Percentiles rank a stretch among this genome's conserved stretches.
Conservation (phyloP, 139 green algal genomes). For the Chlamydomonas schloesseri region DNA sequence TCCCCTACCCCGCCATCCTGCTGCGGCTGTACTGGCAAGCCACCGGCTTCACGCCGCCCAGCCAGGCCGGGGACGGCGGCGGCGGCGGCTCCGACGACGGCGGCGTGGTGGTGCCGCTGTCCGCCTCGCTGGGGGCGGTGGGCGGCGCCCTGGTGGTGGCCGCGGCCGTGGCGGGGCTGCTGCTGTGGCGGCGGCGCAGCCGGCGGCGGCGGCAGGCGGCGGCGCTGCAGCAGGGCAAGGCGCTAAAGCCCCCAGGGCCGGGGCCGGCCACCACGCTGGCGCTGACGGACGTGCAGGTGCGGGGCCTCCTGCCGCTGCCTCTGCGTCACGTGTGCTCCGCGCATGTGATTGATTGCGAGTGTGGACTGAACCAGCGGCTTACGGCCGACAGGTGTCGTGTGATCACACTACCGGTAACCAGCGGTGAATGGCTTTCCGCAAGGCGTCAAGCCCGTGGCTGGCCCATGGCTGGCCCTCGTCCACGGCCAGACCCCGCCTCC, state of each 20-base stretch:
- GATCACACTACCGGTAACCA: no score
- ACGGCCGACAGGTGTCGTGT: no score
- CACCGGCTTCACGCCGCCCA: neutral
- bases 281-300: conserved; percentile 37
- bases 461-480: no score
- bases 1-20: conserved; percentile 16
- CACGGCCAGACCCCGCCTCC: no score
- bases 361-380: no score
- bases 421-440: no score
- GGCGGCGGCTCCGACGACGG: neutral
- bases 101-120: neutral
- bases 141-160: neutral
- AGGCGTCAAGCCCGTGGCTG: no score
- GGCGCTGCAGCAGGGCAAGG: no score
- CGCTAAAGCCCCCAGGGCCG: neutral
- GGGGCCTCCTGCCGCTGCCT: neutral
- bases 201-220: neutral
- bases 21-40: conserved; percentile 2
- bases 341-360: no score
- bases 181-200: neutral
- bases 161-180: neutral
- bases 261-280: conserved; percentile 36
- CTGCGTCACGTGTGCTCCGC: neutral
- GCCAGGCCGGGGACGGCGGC: neutral
- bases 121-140: neutral